Conservation (phyloP, 768 basidiomycete genomes). For the Pholiota molesta region DNA sequence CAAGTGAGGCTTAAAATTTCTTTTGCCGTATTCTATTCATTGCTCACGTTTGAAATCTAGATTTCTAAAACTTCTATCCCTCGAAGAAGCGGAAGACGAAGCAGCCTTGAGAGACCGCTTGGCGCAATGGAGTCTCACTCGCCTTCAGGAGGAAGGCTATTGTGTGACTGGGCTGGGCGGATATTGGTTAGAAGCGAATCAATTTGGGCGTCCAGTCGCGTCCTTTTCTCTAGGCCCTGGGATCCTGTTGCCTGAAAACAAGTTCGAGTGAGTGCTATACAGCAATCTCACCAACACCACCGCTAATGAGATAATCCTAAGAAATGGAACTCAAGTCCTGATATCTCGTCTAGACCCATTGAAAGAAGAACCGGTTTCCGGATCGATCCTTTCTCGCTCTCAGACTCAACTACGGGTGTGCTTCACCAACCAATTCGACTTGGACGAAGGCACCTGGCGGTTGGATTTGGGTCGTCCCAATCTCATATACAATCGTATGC, state of each 20-base stretch:
- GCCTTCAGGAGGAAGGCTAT: conserved; percentile 72
- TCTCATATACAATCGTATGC: conserved; percentile 70
- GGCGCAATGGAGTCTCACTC: conserved; percentile 63
- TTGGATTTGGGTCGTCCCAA: conserved; percentile 74
- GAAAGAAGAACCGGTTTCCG: conserved; percentile 52
- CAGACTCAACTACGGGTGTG: conserved; percentile 58
- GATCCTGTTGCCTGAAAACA: conserved; percentile 60
- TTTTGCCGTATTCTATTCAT: neutral
- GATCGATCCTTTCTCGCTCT: conserved; percentile 53
- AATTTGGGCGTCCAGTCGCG: conserved; percentile 68
- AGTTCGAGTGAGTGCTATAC: conserved; percentile 63
- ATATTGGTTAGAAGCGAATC: conserved; percentile 68
- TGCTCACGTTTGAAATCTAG: conserved; percentile 25
- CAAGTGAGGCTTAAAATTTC: conserved; percentile 40
- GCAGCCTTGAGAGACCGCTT: conserved; percentile 64
- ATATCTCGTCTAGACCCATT: conserved; percentile 67
- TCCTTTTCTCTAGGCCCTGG: conserved; percentile 71
- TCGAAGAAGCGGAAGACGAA: conserved; percentile 70
- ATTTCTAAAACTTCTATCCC: conserved; percentile 49
- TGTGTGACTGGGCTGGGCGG: conserved; percentile 65
- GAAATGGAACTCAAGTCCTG: conserved; percentile 72
- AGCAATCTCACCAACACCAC: neutral
- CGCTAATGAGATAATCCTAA: conserved; percentile 27
- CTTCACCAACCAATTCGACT: conserved; percentile 50
- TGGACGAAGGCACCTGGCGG: conserved; percentile 58